Evolutionary conservation across 441 rosid genomes (phyloP), one percentile per base, ranked within the genome.

Genomic region (Brassica balearica): DNA sequence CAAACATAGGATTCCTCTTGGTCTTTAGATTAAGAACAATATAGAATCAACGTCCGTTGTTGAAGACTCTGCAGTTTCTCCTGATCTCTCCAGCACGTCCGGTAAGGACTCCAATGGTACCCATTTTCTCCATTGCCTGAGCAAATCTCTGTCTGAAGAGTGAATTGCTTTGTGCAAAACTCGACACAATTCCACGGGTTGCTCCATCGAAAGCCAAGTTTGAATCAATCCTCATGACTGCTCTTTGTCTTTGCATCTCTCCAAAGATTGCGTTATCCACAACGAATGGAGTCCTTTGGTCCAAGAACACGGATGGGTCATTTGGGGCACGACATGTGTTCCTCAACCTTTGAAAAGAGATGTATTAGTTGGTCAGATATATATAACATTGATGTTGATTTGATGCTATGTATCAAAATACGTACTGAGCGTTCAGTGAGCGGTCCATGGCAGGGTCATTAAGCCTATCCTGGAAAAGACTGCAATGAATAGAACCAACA

Each of bases 401-500:
- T 20, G 65, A 8, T 53, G 9, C 9, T 53, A 53, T 53, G 59
- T 53, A 2, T 15, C 10, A 53, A 15, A 53, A 15, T 36, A 67
- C 78, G 29, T 59, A 75, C 82, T 69, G 80, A 5, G 83, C 69
- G 5, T 79, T 85, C 56, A 89, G 70, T 6, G 76, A 19, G 20
- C 82, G 68, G 65, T 89, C 90, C 95, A 90, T 89, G 0, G 86
- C 69, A 0, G 87, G 87, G 67, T 88, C 92, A 0, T 72, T 20
- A 34, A 88, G 76, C 20, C 97, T 80, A 65, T 87, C 90, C 3
- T 27, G 25, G 65, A 91, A 87, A 71, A 86, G 85, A 72, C 84
- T 80, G 71, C 97, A 91, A 20, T 88, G 94, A 2, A 87, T 82
- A 69, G 82, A 75, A 34, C 93, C 94, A 10, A 90, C 90, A 0